Evolutionary conservation across 768 basidiomycete species (phyloP), one percentile per base, ranked within the genome.

Genomic region (Ramaria sp.): DNA sequence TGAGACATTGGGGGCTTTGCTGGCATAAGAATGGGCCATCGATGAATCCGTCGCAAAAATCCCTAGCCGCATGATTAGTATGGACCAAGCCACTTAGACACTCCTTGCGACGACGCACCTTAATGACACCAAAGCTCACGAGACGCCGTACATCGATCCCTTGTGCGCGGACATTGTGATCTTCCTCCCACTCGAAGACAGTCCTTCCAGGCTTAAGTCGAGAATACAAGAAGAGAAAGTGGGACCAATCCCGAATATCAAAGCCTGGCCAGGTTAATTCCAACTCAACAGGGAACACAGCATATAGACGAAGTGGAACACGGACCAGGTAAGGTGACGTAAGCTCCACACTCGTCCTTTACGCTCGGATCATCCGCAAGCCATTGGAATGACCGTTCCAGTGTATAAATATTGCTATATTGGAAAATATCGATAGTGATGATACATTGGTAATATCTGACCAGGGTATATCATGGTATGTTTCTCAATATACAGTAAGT

Each of bases 401-500:
- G 75, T 0, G 91, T 92, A 67, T 99, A 99, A 84, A 95, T 91
- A 69, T 98, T 98, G 15, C 92, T 92, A 68, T 87, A 95, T 68
- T 96, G 94, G 68, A 99, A 99, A 45, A 98, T 91, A 71, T 99
- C 96, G 54, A 94, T 83, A 60, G 84, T 88, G 88, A 98, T 92
- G 61, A 96, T 83, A 42, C 94, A 92, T 72, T 96, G 91, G 67
- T 98, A 97, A 65, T 92, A 96, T 45, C 91, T 94, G 61, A n/a
- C n/a, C n/a, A n/a, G 24, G 31, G 31, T 7, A 15, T 3, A 11
- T 17, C 17, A 47, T n/a, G 27, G 31, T 30, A 49, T 3, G 42
- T n/a, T 15, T 17, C 15, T 17, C 37, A 10, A 5, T 7, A 22
- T 12, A n/a, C 27, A 42, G 30, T 19, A n/a, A 42, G 30, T 19